phyloP scores from a whole-genome alignment of 2,329 filamentous ascomycete species.

The Drechmeria coniospora region DNA sequence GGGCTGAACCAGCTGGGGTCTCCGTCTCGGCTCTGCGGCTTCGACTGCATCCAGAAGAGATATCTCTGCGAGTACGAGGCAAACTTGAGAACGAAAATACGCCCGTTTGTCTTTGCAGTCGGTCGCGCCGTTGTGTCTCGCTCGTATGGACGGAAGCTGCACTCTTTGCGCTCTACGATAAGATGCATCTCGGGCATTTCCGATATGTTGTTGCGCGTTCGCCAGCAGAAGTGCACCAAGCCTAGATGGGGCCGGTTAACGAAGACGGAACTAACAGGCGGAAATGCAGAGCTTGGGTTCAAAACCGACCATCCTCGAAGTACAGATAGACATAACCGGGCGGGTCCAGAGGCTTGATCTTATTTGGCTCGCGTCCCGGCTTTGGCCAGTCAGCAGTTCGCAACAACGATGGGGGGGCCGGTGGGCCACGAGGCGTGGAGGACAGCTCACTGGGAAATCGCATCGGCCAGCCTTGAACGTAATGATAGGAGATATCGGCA shows the following conservation, averaged over 20 bases:
- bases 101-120: conserved; percentile 60
- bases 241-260: conserved; percentile 31
- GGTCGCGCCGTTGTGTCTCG: conserved; percentile 39
- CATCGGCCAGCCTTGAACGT: conserved; percentile 94
- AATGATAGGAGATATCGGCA: conserved; percentile 77
- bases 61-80: conserved; percentile 79
- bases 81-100: conserved; percentile 90
- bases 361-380: conserved; percentile 35
- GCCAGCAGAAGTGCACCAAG: conserved; percentile 94
- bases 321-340: conserved; percentile 88
- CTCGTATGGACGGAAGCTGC: conserved; percentile 72
- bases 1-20: conserved; percentile 69
- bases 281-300: too few species aligned
- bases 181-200: conserved; percentile 72
- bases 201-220: conserved; percentile 55
- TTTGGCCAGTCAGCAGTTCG: conserved; percentile 7
- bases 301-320: conserved; percentile 59
- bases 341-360: conserved; percentile 56
- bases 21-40: conserved; percentile 54
- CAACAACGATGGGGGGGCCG: conserved; percentile 6
- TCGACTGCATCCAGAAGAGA: conserved; percentile 93
- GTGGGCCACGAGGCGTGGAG: conserved; percentile 12
- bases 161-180: conserved; percentile 84
- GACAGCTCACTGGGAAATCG: conserved; percentile 57
- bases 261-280: background rate